Evolutionary conservation across 768 basidiomycete species (phyloP).

Genomic region (Lentinus brumalis): DNA sequence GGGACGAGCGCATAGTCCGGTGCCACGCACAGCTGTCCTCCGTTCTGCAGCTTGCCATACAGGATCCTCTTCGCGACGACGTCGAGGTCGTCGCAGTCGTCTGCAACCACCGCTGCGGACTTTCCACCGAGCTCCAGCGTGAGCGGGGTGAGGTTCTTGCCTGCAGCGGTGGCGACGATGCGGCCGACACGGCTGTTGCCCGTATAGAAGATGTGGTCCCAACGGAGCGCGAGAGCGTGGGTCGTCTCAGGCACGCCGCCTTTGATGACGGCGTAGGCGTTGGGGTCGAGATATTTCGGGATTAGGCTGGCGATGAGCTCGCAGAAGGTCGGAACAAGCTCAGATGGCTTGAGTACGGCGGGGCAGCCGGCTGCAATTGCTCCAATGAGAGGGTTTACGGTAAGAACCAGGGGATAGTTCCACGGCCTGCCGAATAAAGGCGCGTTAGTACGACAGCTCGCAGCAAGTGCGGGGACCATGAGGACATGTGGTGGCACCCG

Average conservation of each 20-base stretch:
- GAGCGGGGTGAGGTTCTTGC: slow-evolving; percentile 43
- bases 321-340: slow-evolving; percentile 52
- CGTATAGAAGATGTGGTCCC: slow-evolving; percentile 45
- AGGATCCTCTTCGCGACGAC: slow-evolving; percentile 65
- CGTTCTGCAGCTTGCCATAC: slow-evolving; percentile 66
- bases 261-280: slow-evolving; percentile 55
- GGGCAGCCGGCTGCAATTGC: slow-evolving; percentile 77
- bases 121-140: slow-evolving; percentile 49
- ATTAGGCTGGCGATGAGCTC: slow-evolving; percentile 54
- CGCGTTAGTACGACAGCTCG: background rate
- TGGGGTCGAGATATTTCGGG: slow-evolving; percentile 54
- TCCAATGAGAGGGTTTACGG: slow-evolving; percentile 60
- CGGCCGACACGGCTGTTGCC: slow-evolving; percentile 37
- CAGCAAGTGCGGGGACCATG: background rate
- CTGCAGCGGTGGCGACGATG: slow-evolving; percentile 44
- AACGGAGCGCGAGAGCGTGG: slow-evolving; percentile 37
- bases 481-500: too few species aligned
- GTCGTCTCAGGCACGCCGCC: slow-evolving; percentile 45
- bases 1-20: slow-evolving; percentile 51
- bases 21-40: slow-evolving; percentile 57
- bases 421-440: slow-evolving; percentile 48
- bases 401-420: slow-evolving; percentile 65
- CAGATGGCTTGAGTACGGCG: slow-evolving; percentile 69
- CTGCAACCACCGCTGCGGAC: slow-evolving; percentile 48
- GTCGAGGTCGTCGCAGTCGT: slow-evolving; percentile 44